Conservation (phyloP, 2,329 filamentous ascomycete genomes). For the Penicillium brasilianum region DNA sequence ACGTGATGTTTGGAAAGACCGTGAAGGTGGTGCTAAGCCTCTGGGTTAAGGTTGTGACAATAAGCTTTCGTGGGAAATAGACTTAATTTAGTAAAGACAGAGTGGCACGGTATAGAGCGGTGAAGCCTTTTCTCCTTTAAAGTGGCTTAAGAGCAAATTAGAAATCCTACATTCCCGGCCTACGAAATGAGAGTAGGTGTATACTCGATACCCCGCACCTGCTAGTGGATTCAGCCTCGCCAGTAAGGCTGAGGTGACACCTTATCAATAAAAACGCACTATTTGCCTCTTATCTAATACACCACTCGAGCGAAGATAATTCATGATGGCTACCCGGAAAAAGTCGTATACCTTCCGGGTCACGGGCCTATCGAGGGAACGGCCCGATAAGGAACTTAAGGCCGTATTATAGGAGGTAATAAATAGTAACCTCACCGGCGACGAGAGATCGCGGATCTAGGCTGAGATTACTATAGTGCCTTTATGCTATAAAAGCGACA, state of each 20-base stretch:
- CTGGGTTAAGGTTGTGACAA: too few species aligned
- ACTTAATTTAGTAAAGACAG: too few species aligned
- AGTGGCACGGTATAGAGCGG: too few species aligned
- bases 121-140: too few species aligned
- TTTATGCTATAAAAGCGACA: slow-evolving; percentile 19
- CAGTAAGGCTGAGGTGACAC: not conserved
- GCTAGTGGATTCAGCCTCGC: not conserved
- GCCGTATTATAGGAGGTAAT: slow-evolving; percentile 12
- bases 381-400: slow-evolving; percentile 12
- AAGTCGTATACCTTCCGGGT: slow-evolving; percentile 19
- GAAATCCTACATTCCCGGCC: too few species aligned
- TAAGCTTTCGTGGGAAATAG: too few species aligned
- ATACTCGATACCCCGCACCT: too few species aligned
- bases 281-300: not conserved
- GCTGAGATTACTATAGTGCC: slow-evolving; percentile 15
- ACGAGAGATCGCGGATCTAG: slow-evolving; percentile 16
- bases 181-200: too few species aligned
- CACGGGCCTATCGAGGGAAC: slow-evolving; percentile 15
- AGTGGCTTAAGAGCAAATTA: too few species aligned
- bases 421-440: slow-evolving; percentile 11
- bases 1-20: too few species aligned
- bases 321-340: slow-evolving; percentile 12
- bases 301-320: not conserved
- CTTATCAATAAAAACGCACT: not conserved
- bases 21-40: too few species aligned